Base-by-base conservation (phyloP, 306 rosid species). In the Rosa lucieae region DNA sequence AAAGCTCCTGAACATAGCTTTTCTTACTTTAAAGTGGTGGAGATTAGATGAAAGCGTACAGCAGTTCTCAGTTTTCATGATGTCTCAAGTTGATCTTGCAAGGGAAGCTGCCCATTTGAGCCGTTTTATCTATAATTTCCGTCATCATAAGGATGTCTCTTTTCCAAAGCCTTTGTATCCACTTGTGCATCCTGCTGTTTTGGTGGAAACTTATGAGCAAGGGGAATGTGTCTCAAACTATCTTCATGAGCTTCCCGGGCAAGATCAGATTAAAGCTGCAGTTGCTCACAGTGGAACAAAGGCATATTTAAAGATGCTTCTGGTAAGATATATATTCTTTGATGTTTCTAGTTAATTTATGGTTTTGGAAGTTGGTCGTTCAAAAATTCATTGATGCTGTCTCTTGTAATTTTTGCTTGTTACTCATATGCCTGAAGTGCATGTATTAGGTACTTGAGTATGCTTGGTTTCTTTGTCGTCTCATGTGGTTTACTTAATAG, bases 81-180 rank as follows among this genome's bases (percentile, higher is more conserved):
- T 95, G 98, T 94, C 97, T 82, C 98, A 94, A 92, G 98, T 94
- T 89, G 98, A 94, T 84, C 97, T 94, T 84, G 98, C 98, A 1
- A 89, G 97, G 90, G 98, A 94, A 89, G 98, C 98, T 88, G 92
- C 98, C 75, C 97, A 94, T 83, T 87, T 94, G 89, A 94, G 94
- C 80, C 98, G 98, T 67, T 94, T 92, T 74, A 92, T 94, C 56
- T 94, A 92, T 84, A 94, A 94, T 88, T 94, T 94, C 81, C 94
- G 97, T 52, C 85, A 84, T 13, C 92, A 96, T 93, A 94, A 78
- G 87, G 93, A 94, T 89, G 97, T 94, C 80, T 92, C 98, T 72
- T 94, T 94, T 86, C 97, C 98, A 20, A 94, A 92, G 89, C 98
- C 98, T 61, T 94, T 92, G 77, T 94, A 94, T 80, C 98, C 98